phyloP scores from a whole-genome alignment of 2,329 filamentous ascomycete genomes.

The Trichoderma sp. region DNA sequence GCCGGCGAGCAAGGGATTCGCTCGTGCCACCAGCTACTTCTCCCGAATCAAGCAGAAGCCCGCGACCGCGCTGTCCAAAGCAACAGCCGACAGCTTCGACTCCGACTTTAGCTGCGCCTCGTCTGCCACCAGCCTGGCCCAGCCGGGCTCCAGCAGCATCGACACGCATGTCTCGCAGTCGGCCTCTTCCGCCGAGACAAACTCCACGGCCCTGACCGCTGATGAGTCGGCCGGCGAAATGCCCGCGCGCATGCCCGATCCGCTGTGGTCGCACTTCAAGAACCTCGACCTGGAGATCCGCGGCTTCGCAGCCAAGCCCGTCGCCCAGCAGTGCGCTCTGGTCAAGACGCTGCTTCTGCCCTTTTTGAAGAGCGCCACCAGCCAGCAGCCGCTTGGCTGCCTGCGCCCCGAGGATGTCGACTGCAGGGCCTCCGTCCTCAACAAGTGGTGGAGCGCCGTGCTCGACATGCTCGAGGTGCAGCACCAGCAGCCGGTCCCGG shows the following conservation, averaged over 20 bases:
- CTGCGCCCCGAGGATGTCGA: slow-evolving; percentile 82
- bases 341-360: slow-evolving; percentile 73
- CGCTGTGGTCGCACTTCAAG: slow-evolving; percentile 59
- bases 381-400: slow-evolving; percentile 64
- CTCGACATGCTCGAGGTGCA: slow-evolving; percentile 79
- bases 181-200: slow-evolving; percentile 44
- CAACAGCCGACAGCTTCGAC: slow-evolving; percentile 42
- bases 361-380: slow-evolving; percentile 71
- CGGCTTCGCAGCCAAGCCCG: slow-evolving; percentile 72
- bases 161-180: slow-evolving; percentile 45
- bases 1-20: slow-evolving; percentile 44
- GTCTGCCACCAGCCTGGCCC: slow-evolving; percentile 50
- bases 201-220: slow-evolving; percentile 40
- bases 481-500: slow-evolving; percentile 69
- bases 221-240: slow-evolving; percentile 53
- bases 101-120: slow-evolving; percentile 51
- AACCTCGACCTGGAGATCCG: slow-evolving; percentile 52
- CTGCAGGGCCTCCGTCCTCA: slow-evolving; percentile 73
- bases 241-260: slow-evolving; percentile 50
- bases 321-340: slow-evolving; percentile 71
- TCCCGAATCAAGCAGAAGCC: slow-evolving; percentile 54
- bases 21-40: slow-evolving; percentile 52
- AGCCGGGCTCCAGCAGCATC: slow-evolving; percentile 45
- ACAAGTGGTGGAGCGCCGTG: slow-evolving; percentile 87
- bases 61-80: slow-evolving; percentile 47